Evolutionary conservation across 2,329 filamentous ascomycete genomes (phyloP).

Genomic region (Colletotrichum caudatum): DNA sequence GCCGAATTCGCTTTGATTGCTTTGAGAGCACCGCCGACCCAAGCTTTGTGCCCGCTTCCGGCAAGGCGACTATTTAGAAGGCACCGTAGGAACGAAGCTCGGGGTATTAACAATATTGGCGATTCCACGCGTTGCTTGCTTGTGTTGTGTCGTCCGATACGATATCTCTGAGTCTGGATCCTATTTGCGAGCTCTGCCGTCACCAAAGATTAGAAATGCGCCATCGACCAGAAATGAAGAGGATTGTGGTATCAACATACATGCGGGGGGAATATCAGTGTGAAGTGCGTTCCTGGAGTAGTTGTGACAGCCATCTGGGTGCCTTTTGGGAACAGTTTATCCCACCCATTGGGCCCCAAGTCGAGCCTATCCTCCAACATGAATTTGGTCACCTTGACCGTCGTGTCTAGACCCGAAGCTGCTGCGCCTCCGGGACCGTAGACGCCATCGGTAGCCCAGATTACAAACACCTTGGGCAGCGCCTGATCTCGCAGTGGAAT

Average conservation of each 20-base stretch:
- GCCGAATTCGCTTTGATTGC: too few species aligned
- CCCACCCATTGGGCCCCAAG: not conserved
- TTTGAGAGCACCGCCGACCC: too few species aligned
- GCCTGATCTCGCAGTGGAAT: not conserved
- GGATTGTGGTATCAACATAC: not conserved
- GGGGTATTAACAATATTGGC: not conserved
- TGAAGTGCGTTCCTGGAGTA: constrained; percentile 1
- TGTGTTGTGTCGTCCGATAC: not conserved
- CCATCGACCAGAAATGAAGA: not conserved
- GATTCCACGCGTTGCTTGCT: not conserved
- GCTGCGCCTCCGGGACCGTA: not conserved
- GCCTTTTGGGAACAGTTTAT: not conserved
- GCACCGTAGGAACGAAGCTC: not conserved
- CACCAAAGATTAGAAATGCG: not conserved
- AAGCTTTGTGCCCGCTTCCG: too few species aligned
- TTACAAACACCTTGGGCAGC: not conserved
- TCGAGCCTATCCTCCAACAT: not conserved
- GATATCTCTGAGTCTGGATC: not conserved
- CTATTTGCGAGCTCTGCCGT: not conserved
- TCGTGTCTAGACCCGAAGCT: not conserved
- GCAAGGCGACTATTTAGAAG: too few species aligned
- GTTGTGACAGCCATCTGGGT: not conserved
- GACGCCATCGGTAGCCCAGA: not conserved
- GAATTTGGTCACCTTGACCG: not conserved
- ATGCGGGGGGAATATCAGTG: not conserved